Evolutionary conservation across 176 grass and related monocot species (phyloP).

Genomic region (Guadua angustifolia): DNA sequence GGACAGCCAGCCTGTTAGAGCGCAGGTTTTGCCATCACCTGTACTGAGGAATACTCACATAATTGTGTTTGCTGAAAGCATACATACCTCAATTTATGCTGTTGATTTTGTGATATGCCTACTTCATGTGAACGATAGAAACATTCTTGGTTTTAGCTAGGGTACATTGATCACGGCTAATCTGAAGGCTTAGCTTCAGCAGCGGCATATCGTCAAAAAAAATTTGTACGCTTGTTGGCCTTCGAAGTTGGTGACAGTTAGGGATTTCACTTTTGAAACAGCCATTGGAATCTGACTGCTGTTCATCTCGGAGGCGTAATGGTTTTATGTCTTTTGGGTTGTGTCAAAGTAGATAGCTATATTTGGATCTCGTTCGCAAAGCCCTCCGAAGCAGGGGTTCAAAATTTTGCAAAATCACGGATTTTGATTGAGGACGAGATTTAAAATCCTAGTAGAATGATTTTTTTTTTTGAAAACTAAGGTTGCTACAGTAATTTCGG

Average conservation of each 20-base stretch:
- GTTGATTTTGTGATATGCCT: not conserved
- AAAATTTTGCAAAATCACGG: too few species aligned
- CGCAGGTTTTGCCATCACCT: constrained; percentile 43
- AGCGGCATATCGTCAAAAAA: not conserved
- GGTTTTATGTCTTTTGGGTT: not conserved
- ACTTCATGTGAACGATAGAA: not conserved
- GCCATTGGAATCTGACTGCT: not conserved
- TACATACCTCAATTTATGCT: not conserved
- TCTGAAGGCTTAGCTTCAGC: not conserved
- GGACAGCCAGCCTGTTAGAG: constrained; percentile 51
- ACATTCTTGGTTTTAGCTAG: not conserved
- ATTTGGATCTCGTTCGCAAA: not conserved
- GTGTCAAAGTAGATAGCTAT: too few species aligned
- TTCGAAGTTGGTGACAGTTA: not conserved
- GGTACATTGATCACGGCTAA: not conserved
- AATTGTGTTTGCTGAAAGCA: constrained; percentile 12
- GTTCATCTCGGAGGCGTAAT: not conserved
- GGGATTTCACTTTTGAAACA: too few species aligned
- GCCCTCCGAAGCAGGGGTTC: too few species aligned
- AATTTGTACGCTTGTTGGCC: not conserved
- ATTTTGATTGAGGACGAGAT: too few species aligned
- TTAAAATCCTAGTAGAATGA: too few species aligned
- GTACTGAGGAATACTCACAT: constrained; percentile 17
- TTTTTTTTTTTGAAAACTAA: too few species aligned
- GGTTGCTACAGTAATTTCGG: too few species aligned